Conservation (phyloP, 2,329 filamentous ascomycete species). For the Tolypocladium album region DNA sequence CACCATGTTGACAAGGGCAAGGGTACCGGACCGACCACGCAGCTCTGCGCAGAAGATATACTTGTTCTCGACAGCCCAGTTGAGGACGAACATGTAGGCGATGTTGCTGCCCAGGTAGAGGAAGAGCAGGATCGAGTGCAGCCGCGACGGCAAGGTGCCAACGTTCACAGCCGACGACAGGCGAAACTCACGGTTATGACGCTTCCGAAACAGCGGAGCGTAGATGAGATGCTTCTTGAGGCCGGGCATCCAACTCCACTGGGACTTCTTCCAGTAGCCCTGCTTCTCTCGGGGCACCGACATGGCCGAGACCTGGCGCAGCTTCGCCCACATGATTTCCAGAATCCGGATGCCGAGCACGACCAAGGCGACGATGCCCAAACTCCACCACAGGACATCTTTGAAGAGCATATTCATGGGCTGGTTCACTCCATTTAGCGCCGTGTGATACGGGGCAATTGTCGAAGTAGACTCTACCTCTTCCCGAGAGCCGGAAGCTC, state of each 20-base stretch:
- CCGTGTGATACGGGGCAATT: constrained; percentile 44
- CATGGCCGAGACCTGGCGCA: constrained; percentile 52
- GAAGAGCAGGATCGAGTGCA: constrained; percentile 47
- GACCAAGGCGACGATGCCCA: constrained; percentile 44
- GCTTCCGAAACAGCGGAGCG: constrained; percentile 52
- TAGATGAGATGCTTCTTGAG: constrained; percentile 51
- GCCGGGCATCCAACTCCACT: constrained; percentile 49
- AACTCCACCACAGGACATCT: constrained; percentile 48
- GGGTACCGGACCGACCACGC: constrained; percentile 72
- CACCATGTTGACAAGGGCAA: constrained; percentile 84
- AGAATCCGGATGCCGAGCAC: constrained; percentile 42
- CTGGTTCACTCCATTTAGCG: constrained; percentile 51
- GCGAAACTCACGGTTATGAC: constrained; percentile 57
- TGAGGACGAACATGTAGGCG: constrained; percentile 49
- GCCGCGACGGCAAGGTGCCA: constrained; percentile 53
- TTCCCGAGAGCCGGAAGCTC: constrained; percentile 13
- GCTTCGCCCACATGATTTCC: constrained; percentile 43
- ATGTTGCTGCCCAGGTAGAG: constrained; percentile 51
- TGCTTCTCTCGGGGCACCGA: constrained; percentile 39
- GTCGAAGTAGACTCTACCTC: constrained; percentile 30
- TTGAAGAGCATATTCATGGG: constrained; percentile 44
- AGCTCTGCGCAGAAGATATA: constrained; percentile 68
- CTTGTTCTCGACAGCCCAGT: constrained; percentile 46
- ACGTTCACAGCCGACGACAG: constrained; percentile 49
- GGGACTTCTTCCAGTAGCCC: constrained; percentile 46